These are phyloP conservation scores for Candida glaebosa DNA, from an alignment of 805 yeast genomes.

Conservation along the genomic window DNA sequence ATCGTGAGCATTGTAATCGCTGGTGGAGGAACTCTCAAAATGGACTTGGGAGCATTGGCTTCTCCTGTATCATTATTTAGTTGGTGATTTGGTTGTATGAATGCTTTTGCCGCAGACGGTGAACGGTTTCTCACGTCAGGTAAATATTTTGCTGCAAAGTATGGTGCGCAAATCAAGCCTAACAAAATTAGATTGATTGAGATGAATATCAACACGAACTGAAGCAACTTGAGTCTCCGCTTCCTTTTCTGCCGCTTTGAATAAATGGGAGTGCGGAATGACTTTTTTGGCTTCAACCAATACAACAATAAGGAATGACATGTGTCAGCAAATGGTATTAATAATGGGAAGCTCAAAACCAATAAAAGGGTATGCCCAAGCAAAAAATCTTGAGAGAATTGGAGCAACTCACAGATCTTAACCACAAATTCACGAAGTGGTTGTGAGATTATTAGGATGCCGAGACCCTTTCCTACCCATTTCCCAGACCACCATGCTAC, in stretches of 20 bases:
- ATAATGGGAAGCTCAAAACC: constrained; percentile 35
- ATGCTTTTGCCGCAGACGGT: constrained; percentile 14
- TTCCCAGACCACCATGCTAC: constrained; percentile 55
- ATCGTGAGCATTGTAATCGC: constrained; percentile 12
- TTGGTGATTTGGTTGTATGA: constrained; percentile 59
- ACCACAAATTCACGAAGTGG: constrained; percentile 46
- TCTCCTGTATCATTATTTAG: constrained; percentile 66
- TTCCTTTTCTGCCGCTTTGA: constrained; percentile 35
- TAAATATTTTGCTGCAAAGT: constrained; percentile 25
- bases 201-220: constrained; percentile 47
- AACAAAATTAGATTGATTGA: constrained; percentile 36
- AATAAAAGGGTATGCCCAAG: constrained; percentile 42
- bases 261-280: constrained; percentile 35
- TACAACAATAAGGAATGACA: constrained; percentile 48
- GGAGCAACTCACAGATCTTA: constrained; percentile 42
- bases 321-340: constrained; percentile 46
- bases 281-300: constrained; percentile 43
- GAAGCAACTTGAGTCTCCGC: constrained; percentile 26
- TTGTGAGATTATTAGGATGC: constrained; percentile 37
- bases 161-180: constrained; percentile 43
- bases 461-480: constrained; percentile 41
- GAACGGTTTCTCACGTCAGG: constrained; percentile 6
- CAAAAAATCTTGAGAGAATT: constrained; percentile 46
- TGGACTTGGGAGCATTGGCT: constrained; percentile 43
- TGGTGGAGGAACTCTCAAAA: constrained; percentile 33